Evolutionary conservation across 495 filamentous ascomycete species (phyloP).

Genomic region (Podospora fimiseda): DNA sequence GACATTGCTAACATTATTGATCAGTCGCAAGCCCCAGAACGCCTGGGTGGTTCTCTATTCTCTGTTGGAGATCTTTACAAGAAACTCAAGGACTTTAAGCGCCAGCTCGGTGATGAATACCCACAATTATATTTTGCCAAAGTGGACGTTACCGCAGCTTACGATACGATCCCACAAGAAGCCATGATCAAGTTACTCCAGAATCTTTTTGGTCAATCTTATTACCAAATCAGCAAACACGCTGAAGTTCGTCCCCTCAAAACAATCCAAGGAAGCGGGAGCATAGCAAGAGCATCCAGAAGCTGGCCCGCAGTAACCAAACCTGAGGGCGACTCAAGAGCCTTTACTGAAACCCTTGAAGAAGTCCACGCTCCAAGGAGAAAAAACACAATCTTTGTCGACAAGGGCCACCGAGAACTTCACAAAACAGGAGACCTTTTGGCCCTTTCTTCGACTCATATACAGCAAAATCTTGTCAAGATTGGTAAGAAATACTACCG

Average conservation of each 20-base stretch:
- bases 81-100: constrained; percentile 65
- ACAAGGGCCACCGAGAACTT: constrained; percentile 48
- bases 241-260: constrained; percentile 56
- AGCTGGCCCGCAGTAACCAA: constrained; percentile 59
- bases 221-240: constrained; percentile 70
- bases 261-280: constrained; percentile 12
- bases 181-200: constrained; percentile 61
- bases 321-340: constrained; percentile 41
- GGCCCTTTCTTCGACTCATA: constrained; percentile 64
- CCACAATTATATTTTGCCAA: constrained; percentile 69
- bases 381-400: constrained; percentile 70
- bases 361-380: constrained; percentile 38
- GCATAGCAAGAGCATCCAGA: constrained; percentile 33
- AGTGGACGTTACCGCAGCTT: constrained; percentile 84
- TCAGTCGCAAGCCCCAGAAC: constrained; percentile 49
- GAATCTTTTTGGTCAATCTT: constrained; percentile 53
- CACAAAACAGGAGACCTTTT: constrained; percentile 57
- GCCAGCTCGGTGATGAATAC: constrained; percentile 25
- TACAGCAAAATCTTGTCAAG: constrained; percentile 75
- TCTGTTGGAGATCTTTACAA: constrained; percentile 76
- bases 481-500: constrained; percentile 86
- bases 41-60: constrained; percentile 69
- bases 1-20: constrained; percentile 9
- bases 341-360: constrained; percentile 51
- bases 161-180: constrained; percentile 88